Evolutionary conservation across 2,329 filamentous ascomycete species (phyloP), one percentile per base, ranked within the genome.

Genomic region (Fonsecaea pedrosoi): DNA sequence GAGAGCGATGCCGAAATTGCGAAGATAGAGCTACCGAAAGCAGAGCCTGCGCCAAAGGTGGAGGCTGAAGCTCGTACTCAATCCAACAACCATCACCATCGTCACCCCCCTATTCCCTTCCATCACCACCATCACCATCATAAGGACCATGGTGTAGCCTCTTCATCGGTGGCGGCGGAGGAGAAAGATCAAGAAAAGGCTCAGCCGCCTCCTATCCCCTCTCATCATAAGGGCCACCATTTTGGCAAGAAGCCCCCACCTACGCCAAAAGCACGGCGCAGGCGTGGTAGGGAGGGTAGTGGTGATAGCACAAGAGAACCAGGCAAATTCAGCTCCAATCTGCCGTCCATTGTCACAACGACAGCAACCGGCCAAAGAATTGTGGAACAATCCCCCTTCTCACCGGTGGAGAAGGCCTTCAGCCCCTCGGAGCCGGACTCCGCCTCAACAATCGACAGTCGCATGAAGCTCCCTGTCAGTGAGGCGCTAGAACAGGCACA

Each of bases 231-330:
- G 42, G 62, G 58, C 21, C 54, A 66, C 34, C 60, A 62, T 37
- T 61, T 61, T 18, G 15, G 48, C n/a, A 74, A 71, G 53, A 74
- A 72, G 50, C 72, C 72, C 13, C 72, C 72, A 42, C 72, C 72
- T 7, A 60, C 69, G 2, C 81, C 81, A 2, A 82, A 79, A 68
- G 68, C 80, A 58, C 76, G 81, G 59, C 78, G 80, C 54, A 80
- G 76, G 77, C 78, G 79, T 61, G 72, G 73, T 30, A 71, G 73
- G n/a, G 71, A 70, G 42, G 68, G 71, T 40, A 74, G 75, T 25
- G 56, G 15, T 76, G 62, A 65, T 40, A 62, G 45, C 6, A 34
- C 63, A 6, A 62, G 71, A 59, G 65, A 70, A 53, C 72, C 71
- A 9, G 72, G 72, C 5, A 73, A 63, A 34, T 73, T 72, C 58